Evolutionary conservation across 2,329 filamentous ascomycete species (phyloP).

Genomic region (Claviceps capensis): DNA sequence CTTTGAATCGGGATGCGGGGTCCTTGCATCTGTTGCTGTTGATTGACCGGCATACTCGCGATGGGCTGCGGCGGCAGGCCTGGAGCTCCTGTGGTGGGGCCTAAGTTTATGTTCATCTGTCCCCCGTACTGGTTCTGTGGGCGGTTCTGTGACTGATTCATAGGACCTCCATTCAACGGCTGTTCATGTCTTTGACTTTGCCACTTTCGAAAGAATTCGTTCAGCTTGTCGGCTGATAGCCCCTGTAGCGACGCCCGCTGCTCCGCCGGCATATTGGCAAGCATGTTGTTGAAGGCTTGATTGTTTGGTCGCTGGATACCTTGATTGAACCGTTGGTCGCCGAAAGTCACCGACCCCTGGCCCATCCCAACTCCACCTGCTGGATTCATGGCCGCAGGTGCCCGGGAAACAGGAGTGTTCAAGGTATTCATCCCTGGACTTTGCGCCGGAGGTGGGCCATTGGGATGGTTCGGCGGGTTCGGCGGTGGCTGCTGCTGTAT

Average conservation of each 20-base stretch:
- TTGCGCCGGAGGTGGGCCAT: slow-evolving; percentile 38
- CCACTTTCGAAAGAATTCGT: slow-evolving; percentile 38
- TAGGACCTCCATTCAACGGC: slow-evolving; percentile 18
- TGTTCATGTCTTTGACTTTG: slow-evolving; percentile 24
- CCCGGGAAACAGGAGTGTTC: slow-evolving; percentile 35
- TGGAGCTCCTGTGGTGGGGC: slow-evolving; percentile 13
- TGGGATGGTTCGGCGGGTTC: slow-evolving; percentile 40
- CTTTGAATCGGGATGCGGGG: slow-evolving; percentile 14
- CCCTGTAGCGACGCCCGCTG: slow-evolving; percentile 29
- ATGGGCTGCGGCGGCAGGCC: slow-evolving; percentile 15
- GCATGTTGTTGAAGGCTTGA: slow-evolving; percentile 26
- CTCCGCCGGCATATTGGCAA: slow-evolving; percentile 32
- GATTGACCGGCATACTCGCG: slow-evolving; percentile 13
- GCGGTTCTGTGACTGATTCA: slow-evolving; percentile 16
- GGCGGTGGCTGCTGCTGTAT: slow-evolving; percentile 29
- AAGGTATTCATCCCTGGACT: slow-evolving; percentile 46
- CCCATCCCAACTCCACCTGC: slow-evolving; percentile 28
- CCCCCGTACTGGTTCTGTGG: slow-evolving; percentile 16
- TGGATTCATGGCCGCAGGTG: slow-evolving; percentile 29
- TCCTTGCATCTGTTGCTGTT: slow-evolving; percentile 15
- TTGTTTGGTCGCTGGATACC: slow-evolving; percentile 32
- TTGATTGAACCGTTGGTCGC: slow-evolving; percentile 39
- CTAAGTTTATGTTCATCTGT: slow-evolving; percentile 20
- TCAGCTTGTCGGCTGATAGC: slow-evolving; percentile 35
- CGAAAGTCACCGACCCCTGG: slow-evolving; percentile 34